Evolutionary conservation across 2,329 filamentous ascomycete species (phyloP), one percentile per base, ranked within the genome.

Genomic region (Sporothrix mexicana): DNA sequence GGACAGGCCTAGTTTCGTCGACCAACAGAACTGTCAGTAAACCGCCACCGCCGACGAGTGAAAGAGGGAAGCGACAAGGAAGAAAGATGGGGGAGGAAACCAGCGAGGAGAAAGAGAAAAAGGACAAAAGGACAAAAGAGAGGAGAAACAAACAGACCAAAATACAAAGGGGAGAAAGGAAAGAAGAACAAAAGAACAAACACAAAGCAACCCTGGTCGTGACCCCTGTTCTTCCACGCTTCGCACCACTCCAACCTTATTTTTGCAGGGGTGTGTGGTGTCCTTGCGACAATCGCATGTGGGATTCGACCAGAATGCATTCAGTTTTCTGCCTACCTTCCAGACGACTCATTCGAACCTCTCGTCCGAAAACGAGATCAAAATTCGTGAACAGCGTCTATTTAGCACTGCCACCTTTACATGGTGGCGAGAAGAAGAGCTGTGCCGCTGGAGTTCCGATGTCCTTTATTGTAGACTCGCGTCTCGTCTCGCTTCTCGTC

Each of bases 181-280:
- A 23, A 67, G 15, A 36, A 7, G 13, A 45, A 67, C 23, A 49
- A 49, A 51, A 23, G 45, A 17, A 7, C 23, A 20, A 15, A 36
- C 4, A 51, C 13, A 36, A 67, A 51, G 45, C 43, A 67, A 25
- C 62, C 45, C 23, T 49, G 43, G 13, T 8, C 45, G n/a, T 2
- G 15, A 67, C 45, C 20, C 62, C 13, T 67, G 43, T 4, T 67
- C 62, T 36, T 36, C 43, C 62, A 25, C 7, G 43, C 43, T 45
- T 55, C 23, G 8, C 30, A 36, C 30, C 30, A 36, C n/a, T 15
- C 23, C 62, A 67, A 51, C 62, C 62, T 51, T 67, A 36, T 67
- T 67, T 36, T 55, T 47, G 41, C n/a, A 62, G 30, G 41, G 15
- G 7, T 4, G 30, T 36, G 15, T 20, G 17, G 30, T 43, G 30